A percentile compares a stretch with the other conserved stretches of the same genome.
Evolutionary conservation across 495 filamentous ascomycete genomes (phyloP).

Genomic region (Penicillium maclennaniae): DNA sequence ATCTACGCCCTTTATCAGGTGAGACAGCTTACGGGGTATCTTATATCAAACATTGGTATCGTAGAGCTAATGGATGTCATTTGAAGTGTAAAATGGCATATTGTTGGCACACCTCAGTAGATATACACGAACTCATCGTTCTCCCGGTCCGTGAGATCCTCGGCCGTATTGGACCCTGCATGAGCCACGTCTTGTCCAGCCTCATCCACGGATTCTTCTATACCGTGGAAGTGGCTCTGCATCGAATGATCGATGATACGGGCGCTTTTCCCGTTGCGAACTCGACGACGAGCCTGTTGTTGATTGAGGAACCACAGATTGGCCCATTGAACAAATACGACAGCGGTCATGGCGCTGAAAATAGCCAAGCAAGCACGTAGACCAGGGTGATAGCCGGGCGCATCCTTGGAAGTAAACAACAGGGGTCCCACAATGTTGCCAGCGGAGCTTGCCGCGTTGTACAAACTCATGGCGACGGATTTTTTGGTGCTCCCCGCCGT

Average conservation of each 20-base stretch:
- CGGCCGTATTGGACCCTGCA: conserved; percentile 41
- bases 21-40: background rate
- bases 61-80: background rate
- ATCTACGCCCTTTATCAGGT: background rate
- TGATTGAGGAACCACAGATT: conserved; percentile 53
- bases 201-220: conserved; percentile 16
- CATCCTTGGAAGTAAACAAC: conserved; percentile 40
- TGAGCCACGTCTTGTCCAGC: conserved; percentile 17
- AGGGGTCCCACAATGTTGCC: conserved; percentile 49
- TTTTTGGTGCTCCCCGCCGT: conserved; percentile 51
- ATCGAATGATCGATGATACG: conserved; percentile 55
- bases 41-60: too few relatives aligned
- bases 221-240: conserved; percentile 34
- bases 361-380: conserved; percentile 53
- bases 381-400: conserved; percentile 52
- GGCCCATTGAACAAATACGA: conserved; percentile 48
- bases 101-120: conserved; percentile 22
- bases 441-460: conserved; percentile 40
- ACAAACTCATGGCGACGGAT: conserved; percentile 49
- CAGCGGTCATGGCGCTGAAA: conserved; percentile 47
- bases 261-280: conserved; percentile 54
- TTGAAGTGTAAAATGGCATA: background rate
- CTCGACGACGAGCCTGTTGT: conserved; percentile 47
- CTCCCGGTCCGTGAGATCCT: conserved; percentile 58
- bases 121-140: conserved; percentile 69